Evolutionary conservation across 2,329 filamentous ascomycete genomes (phyloP), one percentile per base, ranked within the genome.

Genomic region (Venturia aucupariae): DNA sequence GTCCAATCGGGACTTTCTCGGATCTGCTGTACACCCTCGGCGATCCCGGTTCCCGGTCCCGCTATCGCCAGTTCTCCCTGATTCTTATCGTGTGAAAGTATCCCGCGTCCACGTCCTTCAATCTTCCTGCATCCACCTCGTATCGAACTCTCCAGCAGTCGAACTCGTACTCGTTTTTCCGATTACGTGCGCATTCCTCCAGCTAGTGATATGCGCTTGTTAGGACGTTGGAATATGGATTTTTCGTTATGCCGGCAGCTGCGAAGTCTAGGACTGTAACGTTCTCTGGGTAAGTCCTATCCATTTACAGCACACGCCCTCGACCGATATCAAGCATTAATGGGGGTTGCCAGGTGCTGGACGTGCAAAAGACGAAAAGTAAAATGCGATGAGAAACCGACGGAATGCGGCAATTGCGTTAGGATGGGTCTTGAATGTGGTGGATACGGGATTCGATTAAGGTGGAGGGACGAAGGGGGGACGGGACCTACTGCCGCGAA

Each of bases 291-390:
- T 57, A 35, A 22, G 51, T 30, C 13, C 11, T 4, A 13, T 38
- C 1, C 24, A 17, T 11, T 3, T 10, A 30, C n/a, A n/a, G n/a
- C n/a, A n/a, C n/a, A n/a, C n/a, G 15, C 19, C 24, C 48, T 24
- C 24, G 48, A 30, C 1, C 27, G 30, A 32, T 10, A 4, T 19
- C 11, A 8, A 8, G 22, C 15, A 22, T 24, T 57, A 35, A 57
- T 35, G 30, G 6, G 1, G 15, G 10, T 32, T 10, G 11, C 8
- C 7, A 48, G 60, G 39, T 62, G 60, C 30, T 46, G 32, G 38
- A 42, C 39, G 32, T 62, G 60, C 42, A 62, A 62, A 7, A 48
- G 8, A n/a, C 11, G 60, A 17, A 62, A 62, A 17, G 60, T 62
- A 4, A 62, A 62, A 24, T 62, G 60, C 42, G 60, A 62, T 48